Evolutionary conservation across 352 stramenopile species (phyloP).

Genomic region (Phytopythium chamaehyphon): DNA sequence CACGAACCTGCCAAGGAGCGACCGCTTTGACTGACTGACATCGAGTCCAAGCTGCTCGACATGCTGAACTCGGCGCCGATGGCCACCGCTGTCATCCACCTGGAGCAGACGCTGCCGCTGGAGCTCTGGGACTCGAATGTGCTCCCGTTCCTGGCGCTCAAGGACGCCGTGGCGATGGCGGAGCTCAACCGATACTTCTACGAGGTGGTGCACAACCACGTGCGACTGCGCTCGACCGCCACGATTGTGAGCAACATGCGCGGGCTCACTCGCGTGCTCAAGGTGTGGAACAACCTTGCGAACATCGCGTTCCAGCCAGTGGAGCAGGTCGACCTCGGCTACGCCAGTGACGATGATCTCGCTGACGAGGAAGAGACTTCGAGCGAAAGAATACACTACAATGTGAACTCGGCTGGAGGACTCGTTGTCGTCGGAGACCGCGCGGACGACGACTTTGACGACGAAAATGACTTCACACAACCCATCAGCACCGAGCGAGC

Average conservation of each 20-base stretch:
- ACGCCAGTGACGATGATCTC: conserved; percentile 2
- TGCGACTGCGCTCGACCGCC: conserved; percentile 34
- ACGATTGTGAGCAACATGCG: conserved; percentile 28
- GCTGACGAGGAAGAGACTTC: conserved; percentile 8
- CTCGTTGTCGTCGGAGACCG: conserved; percentile 20
- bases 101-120: conserved; percentile 26
- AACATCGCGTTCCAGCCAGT: conserved; percentile 61
- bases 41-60: no score
- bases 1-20: no score
- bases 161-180: conserved; percentile 50
- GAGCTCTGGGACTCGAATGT: conserved; percentile 60
- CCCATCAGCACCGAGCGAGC: neutral
- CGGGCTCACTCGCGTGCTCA: conserved; percentile 29
- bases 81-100: conserved; percentile 4
- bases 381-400: conserved; percentile 32
- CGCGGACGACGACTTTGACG: conserved; percentile 13
- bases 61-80: neutral
- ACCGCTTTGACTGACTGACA: no score
- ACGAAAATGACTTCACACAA: neutral
- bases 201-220: conserved; percentile 41
- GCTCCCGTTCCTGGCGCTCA: conserved; percentile 45
- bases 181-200: conserved; percentile 53
- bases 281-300: conserved; percentile 50
- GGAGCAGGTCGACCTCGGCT: neutral
- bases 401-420: conserved; percentile 19